Evolutionary conservation across 2,329 filamentous ascomycete genomes (phyloP).

Genomic region (Cercospora sojina): DNA sequence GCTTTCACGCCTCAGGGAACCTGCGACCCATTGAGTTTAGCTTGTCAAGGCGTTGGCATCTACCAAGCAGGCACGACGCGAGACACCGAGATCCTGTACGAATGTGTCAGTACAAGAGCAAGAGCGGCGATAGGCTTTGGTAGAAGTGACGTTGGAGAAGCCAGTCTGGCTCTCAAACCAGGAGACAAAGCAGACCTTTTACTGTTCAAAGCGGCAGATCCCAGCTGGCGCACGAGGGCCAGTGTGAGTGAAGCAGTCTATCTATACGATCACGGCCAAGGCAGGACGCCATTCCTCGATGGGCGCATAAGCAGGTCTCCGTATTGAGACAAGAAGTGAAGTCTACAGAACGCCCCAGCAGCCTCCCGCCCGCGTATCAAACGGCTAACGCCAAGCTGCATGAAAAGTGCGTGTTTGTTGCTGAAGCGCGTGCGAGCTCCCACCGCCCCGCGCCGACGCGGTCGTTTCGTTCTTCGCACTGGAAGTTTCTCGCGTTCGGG

Average conservation of each 20-base stretch:
- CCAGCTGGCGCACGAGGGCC: conserved; percentile 44
- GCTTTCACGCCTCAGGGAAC: conserved; percentile 70
- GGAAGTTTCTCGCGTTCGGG: background rate
- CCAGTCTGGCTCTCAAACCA: conserved; percentile 35
- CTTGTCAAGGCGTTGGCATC: conserved; percentile 62
- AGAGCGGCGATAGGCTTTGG: conserved; percentile 36
- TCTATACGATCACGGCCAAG: conserved; percentile 41
- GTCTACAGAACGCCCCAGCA: background rate
- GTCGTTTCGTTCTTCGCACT: conserved; percentile 3
- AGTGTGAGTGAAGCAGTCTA: conserved; percentile 48
- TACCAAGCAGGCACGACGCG: conserved; percentile 65
- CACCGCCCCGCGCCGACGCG: background rate
- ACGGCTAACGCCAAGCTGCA: conserved; percentile 18
- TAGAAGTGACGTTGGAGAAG: conserved; percentile 19
- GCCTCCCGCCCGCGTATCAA: background rate
- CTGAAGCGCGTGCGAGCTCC: conserved; percentile 4
- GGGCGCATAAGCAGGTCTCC: background rate
- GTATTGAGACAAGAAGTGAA: background rate
- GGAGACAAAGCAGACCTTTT: conserved; percentile 47
- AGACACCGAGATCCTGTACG: conserved; percentile 60
- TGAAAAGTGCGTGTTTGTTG: conserved; percentile 18
- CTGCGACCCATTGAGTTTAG: conserved; percentile 64
- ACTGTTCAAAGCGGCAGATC: conserved; percentile 40
- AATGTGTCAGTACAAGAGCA: conserved; percentile 42
- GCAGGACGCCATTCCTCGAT: conserved; percentile 18